phyloP scores from a whole-genome alignment of 2,329 filamentous ascomycete genomes.

The Cadophora sp. region DNA sequence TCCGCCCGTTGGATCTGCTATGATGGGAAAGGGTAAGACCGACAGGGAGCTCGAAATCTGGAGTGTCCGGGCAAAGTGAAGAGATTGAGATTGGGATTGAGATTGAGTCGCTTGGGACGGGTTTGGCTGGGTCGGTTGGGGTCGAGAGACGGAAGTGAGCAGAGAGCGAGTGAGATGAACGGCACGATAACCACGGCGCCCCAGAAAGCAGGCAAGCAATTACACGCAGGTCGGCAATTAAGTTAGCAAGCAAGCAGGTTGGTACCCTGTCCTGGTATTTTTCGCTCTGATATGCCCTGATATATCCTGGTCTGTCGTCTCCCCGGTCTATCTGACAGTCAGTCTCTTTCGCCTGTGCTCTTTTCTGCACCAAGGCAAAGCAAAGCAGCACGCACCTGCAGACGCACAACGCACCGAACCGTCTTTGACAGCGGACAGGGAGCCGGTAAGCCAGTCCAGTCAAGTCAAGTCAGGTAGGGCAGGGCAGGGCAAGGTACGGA shows the following conservation, averaged over 20 bases:
- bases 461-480: background rate
- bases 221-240: background rate
- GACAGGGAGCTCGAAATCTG: background rate
- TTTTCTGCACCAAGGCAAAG: conserved; percentile 7
- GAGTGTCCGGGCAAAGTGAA: conserved; percentile 6
- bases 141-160: background rate
- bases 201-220: background rate
- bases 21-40: background rate
- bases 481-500: background rate
- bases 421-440: conserved; percentile 17
- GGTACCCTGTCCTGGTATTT: background rate
- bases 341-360: background rate
- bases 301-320: conserved; percentile 4
- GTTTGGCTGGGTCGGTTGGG: background rate
- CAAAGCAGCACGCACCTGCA: conserved; percentile 3
- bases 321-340: conserved; percentile 9
- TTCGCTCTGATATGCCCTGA: background rate
- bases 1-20: conserved; percentile 18
- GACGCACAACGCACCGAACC: conserved; percentile 5
- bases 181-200: conserved; percentile 11
- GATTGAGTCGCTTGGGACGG: background rate
- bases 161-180: conserved; percentile 14
- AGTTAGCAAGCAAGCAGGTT: background rate
- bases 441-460: conserved; percentile 5
- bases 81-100: background rate